Evolutionary conservation across 2,329 filamentous ascomycete genomes (phyloP).

Genomic region (Sporothrix inflata): DNA sequence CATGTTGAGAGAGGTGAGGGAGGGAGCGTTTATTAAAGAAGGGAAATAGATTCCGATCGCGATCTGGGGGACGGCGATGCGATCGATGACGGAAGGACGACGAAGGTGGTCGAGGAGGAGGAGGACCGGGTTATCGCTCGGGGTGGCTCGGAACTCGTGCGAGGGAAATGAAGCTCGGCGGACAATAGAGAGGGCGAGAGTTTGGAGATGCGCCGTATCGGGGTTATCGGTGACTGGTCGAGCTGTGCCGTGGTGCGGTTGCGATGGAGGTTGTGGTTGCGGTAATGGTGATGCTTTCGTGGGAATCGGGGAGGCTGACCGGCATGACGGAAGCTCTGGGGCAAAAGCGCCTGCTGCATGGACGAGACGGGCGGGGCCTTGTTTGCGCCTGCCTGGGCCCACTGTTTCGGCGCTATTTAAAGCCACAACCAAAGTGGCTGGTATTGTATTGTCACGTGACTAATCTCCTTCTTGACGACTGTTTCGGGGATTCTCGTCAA

Average conservation of each 20-base stretch:
- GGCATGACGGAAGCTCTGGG: conserved; percentile 23
- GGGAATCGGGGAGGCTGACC: conserved; percentile 15
- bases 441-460: not conserved
- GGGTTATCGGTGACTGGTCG: not conserved
- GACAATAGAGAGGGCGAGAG: not conserved
- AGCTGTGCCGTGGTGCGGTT: not conserved
- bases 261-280: not conserved
- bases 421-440: conserved; percentile 7
- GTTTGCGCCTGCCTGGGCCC: conserved; percentile 18
- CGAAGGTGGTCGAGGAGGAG: not conserved
- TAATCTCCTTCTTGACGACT: not conserved
- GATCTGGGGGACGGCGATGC: not conserved
- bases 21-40: not conserved
- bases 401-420: not conserved
- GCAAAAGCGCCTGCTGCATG: conserved; percentile 15
- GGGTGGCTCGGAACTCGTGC: not conserved
- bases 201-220: not conserved
- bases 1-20: conserved; percentile 10
- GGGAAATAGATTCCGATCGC: not conserved
- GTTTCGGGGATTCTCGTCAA: too few relatives aligned
- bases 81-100: not conserved
- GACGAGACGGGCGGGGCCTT: conserved; percentile 6
- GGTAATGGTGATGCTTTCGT: not conserved
- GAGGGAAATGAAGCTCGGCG: not conserved
- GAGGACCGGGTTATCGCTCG: not conserved